Percentiles rank a stretch among this genome's conserved stretches.
These are phyloP conservation scores for Thielaviopsis ethacetica DNA, from an alignment of 2,329 filamentous ascomycete species.

Conservation along the genomic window DNA sequence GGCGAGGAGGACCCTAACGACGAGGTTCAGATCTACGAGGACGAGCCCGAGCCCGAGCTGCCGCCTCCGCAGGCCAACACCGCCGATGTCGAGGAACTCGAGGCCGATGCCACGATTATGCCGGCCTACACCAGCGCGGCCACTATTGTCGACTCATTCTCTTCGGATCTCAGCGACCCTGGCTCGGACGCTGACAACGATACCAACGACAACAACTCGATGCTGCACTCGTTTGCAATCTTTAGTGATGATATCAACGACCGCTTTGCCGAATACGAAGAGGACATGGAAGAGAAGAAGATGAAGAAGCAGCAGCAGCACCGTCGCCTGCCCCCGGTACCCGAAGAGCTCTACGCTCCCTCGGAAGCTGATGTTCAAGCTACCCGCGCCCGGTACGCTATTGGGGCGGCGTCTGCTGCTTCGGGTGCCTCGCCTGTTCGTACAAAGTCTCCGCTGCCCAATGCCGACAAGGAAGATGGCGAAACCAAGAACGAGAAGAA, in stretches of 20 bases:
- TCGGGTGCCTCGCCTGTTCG: not conserved
- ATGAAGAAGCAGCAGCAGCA: conserved; percentile 16
- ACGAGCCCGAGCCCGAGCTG: conserved; percentile 34
- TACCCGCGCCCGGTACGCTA: not conserved
- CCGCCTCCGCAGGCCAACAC: conserved; percentile 17
- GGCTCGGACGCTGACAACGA: conserved; percentile 47
- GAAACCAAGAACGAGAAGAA: not conserved
- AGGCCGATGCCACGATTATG: conserved; percentile 26
- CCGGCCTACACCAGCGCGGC: conserved; percentile 8
- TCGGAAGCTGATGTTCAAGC: not conserved
- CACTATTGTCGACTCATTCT: conserved; percentile 30
- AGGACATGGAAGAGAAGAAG: not conserved
- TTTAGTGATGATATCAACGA: conserved; percentile 75
- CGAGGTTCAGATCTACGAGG: conserved; percentile 58
- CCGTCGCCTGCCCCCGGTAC: not conserved
- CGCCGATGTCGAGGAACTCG: conserved; percentile 6
- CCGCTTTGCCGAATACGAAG: conserved; percentile 60
- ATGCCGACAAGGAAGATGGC: not conserved
- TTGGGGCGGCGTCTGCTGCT: not conserved
- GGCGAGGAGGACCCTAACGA: conserved; percentile 16
- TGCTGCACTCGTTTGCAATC: conserved; percentile 81
- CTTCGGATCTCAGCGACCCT: conserved; percentile 40
- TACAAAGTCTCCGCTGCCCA: not conserved
- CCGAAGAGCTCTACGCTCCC: not conserved
- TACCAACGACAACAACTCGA: conserved; percentile 87